Evolutionary conservation across 2,329 filamentous ascomycete genomes (phyloP).

Genomic region (Saccharata proteae): DNA sequence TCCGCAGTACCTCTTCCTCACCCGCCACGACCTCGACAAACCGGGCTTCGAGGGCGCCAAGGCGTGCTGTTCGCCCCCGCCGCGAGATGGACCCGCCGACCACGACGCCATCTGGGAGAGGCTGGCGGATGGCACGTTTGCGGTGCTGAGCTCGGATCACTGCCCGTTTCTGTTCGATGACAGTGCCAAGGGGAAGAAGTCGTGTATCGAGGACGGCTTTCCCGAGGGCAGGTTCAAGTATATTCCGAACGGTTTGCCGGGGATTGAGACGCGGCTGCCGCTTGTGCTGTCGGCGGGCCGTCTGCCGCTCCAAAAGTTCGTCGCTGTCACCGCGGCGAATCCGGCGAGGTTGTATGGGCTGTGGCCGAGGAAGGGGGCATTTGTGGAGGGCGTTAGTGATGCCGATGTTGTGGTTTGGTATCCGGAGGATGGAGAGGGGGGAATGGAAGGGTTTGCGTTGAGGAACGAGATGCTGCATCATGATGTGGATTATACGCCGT

Average conservation of each 20-base stretch:
- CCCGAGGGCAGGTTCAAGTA: constrained; percentile 39
- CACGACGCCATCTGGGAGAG: constrained; percentile 41
- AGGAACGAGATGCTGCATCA: constrained; percentile 47
- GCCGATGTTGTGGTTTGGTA: constrained; percentile 50
- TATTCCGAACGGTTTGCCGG: constrained; percentile 47
- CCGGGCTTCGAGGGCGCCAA: constrained; percentile 44
- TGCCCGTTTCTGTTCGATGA: constrained; percentile 41
- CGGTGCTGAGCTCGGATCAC: constrained; percentile 39
- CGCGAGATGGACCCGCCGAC: constrained; percentile 34
- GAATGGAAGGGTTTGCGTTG: constrained; percentile 30
- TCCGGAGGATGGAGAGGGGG: constrained; percentile 16
- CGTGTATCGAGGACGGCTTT: constrained; percentile 32
- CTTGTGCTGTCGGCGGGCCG: constrained; percentile 31
- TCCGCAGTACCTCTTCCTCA: constrained; percentile 45
- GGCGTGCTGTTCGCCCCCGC: constrained; percentile 43
- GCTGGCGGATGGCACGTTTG: constrained; percentile 40
- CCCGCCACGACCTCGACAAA: constrained; percentile 36
- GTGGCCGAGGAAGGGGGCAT: constrained; percentile 37
- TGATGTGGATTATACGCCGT: constrained; percentile 51
- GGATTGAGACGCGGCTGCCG: constrained; percentile 44
- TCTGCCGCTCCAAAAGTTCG: constrained; percentile 38
- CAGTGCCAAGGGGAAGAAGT: constrained; percentile 36
- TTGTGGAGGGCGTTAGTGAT: constrained; percentile 39
- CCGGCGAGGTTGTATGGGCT: constrained; percentile 47
- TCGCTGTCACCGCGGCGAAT: constrained; percentile 43